Base-by-base conservation (phyloP, 495 filamentous ascomycete genomes). In the Neurospora tetrasperma region DNA sequence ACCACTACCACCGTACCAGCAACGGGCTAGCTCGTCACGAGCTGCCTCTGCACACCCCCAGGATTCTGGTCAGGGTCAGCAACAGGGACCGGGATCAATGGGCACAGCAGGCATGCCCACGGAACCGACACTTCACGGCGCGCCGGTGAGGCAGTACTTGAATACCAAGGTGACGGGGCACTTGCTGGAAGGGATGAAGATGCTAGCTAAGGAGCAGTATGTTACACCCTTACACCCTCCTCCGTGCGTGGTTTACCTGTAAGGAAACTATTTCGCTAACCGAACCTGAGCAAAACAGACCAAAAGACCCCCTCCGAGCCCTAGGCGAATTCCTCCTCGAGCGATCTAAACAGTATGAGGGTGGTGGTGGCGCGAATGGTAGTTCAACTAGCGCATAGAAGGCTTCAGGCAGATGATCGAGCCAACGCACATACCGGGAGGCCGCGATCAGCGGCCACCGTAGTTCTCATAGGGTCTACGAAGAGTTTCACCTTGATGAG, bases 151-250 rank as follows among this genome's bases (percentile, higher is more conserved):
- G 42, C 89, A 92, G 73, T 99, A 97, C 82, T 83, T 99, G 80
- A 98, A 98, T 76, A 85, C 90, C 78, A 94, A 94, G 78, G 89
- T 99, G 71, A 95, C 94, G 18, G 91, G 90, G 9, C 88, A 90
- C 71, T 78, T 99, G 74, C 80, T 99, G 42, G 94, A 98, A 76
- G 96, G 93, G 8, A 94, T 99, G 94, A 98, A 97, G 86, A 83
- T 87, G 75, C 75, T 99, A 43, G 93, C 92, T 4, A 89, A 88
- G 74, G 90, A 94, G 69, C 92, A 94, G 94, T 96, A 83, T 79
- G 92, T 87, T 46, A 43, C 42, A 43, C 14, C 42, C 42, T 70
- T 70, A 40, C 7, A 66, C 48, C 44, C 59, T 18, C 27, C 27
- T 35, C n/a, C 20, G 10, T 10, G 5, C 11, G 16, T 35, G 35